Conservation (phyloP, 75 land plant species). For the Ceratopteris richardii region DNA sequence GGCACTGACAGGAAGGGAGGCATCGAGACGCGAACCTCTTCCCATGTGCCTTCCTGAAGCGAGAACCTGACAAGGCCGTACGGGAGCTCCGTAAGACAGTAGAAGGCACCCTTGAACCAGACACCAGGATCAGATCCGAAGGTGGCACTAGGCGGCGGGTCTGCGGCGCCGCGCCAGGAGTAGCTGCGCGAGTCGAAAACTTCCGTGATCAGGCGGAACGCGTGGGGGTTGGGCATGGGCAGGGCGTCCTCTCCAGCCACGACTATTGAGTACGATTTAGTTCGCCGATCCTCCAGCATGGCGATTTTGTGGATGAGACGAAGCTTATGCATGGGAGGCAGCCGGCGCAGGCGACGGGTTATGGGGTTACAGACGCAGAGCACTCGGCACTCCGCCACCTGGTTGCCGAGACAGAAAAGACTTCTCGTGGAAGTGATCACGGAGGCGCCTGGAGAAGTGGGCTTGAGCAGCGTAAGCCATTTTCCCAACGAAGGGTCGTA, state of each 20-base stretch:
- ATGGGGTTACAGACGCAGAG: constrained; percentile 36
- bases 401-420: constrained; percentile 26
- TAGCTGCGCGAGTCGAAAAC: constrained; percentile 28
- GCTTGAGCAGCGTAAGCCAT: constrained; percentile 18
- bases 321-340: constrained; percentile 26
- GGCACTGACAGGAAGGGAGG: constrained; percentile 25
- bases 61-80: constrained; percentile 28
- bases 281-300: constrained; percentile 9
- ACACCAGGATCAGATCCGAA: constrained; percentile 35
- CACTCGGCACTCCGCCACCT: constrained; percentile 23
- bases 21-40: constrained; percentile 22
- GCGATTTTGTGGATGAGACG: constrained; percentile 31
- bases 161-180: constrained; percentile 26
- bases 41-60: constrained; percentile 16
- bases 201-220: constrained; percentile 24
- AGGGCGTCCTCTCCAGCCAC: constrained; percentile 20
- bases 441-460: constrained; percentile 10
- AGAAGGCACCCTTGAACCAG: constrained; percentile 18
- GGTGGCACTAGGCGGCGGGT: constrained; percentile 29
- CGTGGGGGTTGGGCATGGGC: constrained; percentile 5
- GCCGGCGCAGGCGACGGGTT: constrained; percentile 7
- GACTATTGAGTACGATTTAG: constrained; percentile 22
- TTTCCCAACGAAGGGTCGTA: constrained; percentile 11
- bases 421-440: constrained; percentile 29
- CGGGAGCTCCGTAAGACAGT: constrained; percentile 28